These are phyloP conservation scores for Elaeis oleifera DNA, from an alignment of 202 grass and related monocot genomes.

Conservation along the genomic window DNA sequence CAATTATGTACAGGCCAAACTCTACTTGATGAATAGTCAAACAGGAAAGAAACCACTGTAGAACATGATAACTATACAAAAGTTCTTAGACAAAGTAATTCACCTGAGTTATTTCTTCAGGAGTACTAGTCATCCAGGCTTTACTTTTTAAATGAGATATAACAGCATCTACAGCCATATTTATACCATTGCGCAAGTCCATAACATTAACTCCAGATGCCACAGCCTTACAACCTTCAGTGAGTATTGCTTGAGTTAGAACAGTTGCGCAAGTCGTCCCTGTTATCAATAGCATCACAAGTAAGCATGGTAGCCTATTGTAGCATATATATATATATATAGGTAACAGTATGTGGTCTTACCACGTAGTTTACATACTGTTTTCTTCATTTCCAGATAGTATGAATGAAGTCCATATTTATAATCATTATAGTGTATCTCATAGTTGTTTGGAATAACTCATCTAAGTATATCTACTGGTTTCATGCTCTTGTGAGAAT, in stretches of 20 bases:
- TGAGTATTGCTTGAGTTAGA: slow-evolving; percentile 85
- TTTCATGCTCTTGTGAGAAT: no score
- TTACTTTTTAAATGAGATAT: slow-evolving; percentile 62
- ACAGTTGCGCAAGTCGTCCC: slow-evolving; percentile 96
- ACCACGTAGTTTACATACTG: no score
- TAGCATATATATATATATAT: no score
- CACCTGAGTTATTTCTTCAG: slow-evolving; percentile 95
- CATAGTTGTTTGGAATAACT: no score
- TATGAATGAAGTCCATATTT: no score
- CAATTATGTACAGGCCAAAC: no score
- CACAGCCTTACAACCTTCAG: slow-evolving; percentile 86
- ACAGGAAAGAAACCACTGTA: background rate
- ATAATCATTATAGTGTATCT: no score
- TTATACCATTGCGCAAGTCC: slow-evolving; percentile 79
- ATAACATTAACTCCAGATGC: slow-evolving; percentile 83
- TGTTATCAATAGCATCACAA: slow-evolving; percentile 29
- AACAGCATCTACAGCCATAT: slow-evolving; percentile 69
- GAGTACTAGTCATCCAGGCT: slow-evolving; percentile 69
- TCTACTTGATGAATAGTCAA: no score
- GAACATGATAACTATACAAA: background rate
- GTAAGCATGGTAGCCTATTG: background rate
- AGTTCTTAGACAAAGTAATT: slow-evolving; percentile 7
- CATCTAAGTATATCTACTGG: no score
- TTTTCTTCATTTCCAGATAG: no score
- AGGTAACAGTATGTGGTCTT: no score